Conservation (phyloP, 306 rosid species). For the Malus sylvestris region DNA sequence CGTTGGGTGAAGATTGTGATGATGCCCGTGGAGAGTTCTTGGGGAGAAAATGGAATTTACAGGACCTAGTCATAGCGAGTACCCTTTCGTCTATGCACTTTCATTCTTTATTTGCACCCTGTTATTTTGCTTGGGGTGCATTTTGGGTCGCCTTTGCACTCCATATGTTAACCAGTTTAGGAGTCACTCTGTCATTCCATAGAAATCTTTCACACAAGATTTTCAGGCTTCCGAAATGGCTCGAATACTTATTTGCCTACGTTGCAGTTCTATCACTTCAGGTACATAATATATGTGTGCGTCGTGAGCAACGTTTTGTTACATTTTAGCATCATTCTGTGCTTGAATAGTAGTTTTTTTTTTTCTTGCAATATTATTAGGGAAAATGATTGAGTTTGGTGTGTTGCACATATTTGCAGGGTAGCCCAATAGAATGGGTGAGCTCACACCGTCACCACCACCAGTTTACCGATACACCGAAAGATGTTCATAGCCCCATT, state of each 20-base stretch:
- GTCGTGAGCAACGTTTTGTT: too few species aligned
- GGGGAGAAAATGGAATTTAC: slow-evolving; percentile 61
- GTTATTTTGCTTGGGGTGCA: slow-evolving; percentile 54
- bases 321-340: background rate
- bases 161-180: slow-evolving; percentile 52
- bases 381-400: background rate
- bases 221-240: slow-evolving; percentile 77
- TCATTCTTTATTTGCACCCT: slow-evolving; percentile 58
- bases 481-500: slow-evolving; percentile 75
- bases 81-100: slow-evolving; percentile 51
- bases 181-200: slow-evolving; percentile 68
- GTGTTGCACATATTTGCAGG: slow-evolving; percentile 23
- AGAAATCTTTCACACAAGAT: slow-evolving; percentile 78
- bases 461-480: slow-evolving; percentile 70
- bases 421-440: slow-evolving; percentile 86
- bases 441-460: slow-evolving; percentile 87
- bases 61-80: slow-evolving; percentile 47
- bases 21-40: slow-evolving; percentile 5
- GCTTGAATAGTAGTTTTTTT: too few species aligned
- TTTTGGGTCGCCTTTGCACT: slow-evolving; percentile 50
- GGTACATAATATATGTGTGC: slow-evolving; percentile 11
- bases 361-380: background rate
- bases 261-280: slow-evolving; percentile 73
- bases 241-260: slow-evolving; percentile 70
- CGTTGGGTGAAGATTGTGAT: background rate